Percentiles rank a stretch among this genome's conserved stretches.
Conservation (phyloP, 129 eudicot species). For the sunflower (Helianthus annuus) region DNA sequence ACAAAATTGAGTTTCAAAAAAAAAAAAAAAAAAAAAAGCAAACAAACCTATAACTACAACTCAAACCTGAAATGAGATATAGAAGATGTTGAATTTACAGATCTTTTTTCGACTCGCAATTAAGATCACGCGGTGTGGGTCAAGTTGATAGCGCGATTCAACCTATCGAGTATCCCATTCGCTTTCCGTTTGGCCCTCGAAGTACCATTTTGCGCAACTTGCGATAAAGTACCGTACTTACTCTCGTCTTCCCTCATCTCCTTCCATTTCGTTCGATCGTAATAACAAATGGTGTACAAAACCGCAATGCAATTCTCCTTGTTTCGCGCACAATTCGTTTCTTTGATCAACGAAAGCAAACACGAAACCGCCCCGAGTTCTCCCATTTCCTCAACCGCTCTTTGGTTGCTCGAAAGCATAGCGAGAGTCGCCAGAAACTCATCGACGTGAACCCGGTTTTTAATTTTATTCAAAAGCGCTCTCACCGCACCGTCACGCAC, state of each 20-base stretch:
- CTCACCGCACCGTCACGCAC: slow-evolving; percentile 82
- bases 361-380: slow-evolving; percentile 78
- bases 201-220: slow-evolving; percentile 85
- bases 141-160: slow-evolving; percentile 63
- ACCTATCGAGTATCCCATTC: slow-evolving; percentile 77
- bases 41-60: slow-evolving; percentile 33
- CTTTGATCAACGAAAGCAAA: slow-evolving; percentile 66
- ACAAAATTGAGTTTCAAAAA: slow-evolving; percentile 45
- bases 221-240: slow-evolving; percentile 62
- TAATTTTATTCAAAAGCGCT: slow-evolving; percentile 69
- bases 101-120: slow-evolving; percentile 18
- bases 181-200: slow-evolving; percentile 97
- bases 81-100: slow-evolving; percentile 64
- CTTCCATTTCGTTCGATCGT: slow-evolving; percentile 77
- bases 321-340: slow-evolving; percentile 72
- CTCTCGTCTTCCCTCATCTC: slow-evolving; percentile 85
- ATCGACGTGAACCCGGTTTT: slow-evolving; percentile 56
- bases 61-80: slow-evolving; percentile 34
- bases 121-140: slow-evolving; percentile 85
- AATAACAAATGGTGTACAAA: slow-evolving; percentile 65
- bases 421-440: slow-evolving; percentile 86
- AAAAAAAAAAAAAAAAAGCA: slow-evolving; percentile 10
- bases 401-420: slow-evolving; percentile 81
- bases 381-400: slow-evolving; percentile 80
- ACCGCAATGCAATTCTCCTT: slow-evolving; percentile 84